These are phyloP conservation scores for Septoria petroselini DNA, from an alignment of 2,329 filamentous ascomycete species.

Conservation along the genomic window DNA sequence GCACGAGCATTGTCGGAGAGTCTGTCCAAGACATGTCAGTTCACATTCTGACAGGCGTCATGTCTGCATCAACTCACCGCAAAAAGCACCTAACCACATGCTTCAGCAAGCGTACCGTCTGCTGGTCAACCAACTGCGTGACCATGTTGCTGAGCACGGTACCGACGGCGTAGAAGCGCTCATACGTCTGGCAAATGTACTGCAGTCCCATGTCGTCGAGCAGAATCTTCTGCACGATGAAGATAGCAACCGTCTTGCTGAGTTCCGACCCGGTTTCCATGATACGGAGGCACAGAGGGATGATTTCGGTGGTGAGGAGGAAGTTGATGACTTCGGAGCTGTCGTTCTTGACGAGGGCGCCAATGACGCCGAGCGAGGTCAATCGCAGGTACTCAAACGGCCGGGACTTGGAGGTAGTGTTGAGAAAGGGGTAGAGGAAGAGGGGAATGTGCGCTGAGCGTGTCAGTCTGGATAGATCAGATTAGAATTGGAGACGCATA, in stretches of 20 bases:
- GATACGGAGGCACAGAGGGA: slow-evolving; percentile 92
- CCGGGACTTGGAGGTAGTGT: slow-evolving; percentile 95
- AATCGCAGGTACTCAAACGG: slow-evolving; percentile 97
- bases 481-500: slow-evolving; percentile 54
- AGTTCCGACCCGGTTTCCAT: slow-evolving; percentile 99
- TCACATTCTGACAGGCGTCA: not conserved
- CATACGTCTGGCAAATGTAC: slow-evolving; percentile 98
- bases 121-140: slow-evolving; percentile 92
- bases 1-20: slow-evolving; percentile 95
- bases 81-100: slow-evolving; percentile 97
- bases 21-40: slow-evolving; percentile 47
- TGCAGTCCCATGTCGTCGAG: slow-evolving; percentile 94
- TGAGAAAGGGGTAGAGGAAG: slow-evolving; percentile 96
- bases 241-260: slow-evolving; percentile 98
- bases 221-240: slow-evolving; percentile 98
- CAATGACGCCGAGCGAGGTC: slow-evolving; percentile 93
- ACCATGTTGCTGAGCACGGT: slow-evolving; percentile 99
- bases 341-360: slow-evolving; percentile 96
- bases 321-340: slow-evolving; percentile 99
- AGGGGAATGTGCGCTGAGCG: slow-evolving; percentile 55
- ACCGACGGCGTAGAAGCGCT: slow-evolving; percentile 95
- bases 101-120: slow-evolving; percentile 92
- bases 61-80: slow-evolving; percentile 57
- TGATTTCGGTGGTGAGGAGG: slow-evolving; percentile 95
- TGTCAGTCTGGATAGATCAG: not conserved